Percentiles rank a stretch among this genome's conserved stretches.
These are phyloP conservation scores for Colletotrichum limetticola DNA, from an alignment of 2,329 filamentous ascomycete species.

Conservation along the genomic window DNA sequence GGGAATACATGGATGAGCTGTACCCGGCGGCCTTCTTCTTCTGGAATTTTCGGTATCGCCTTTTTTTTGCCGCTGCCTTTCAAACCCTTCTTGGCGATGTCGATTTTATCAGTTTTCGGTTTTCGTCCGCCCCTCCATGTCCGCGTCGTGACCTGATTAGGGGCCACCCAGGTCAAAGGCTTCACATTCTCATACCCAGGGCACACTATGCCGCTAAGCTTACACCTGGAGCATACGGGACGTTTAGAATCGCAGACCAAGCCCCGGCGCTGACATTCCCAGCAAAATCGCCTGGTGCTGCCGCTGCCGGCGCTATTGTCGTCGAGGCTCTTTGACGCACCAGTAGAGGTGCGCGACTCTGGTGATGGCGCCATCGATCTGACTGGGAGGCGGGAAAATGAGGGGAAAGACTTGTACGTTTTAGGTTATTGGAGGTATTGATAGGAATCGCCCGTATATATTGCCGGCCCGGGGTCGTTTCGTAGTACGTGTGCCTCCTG, in stretches of 20 bases:
- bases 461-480: neutral
- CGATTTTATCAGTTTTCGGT: neutral
- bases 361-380: neutral
- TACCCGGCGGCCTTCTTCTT: neutral
- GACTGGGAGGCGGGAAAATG: neutral
- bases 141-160: conserved; percentile 30
- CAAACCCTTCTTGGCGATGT: neutral
- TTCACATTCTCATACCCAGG: conserved; percentile 52
- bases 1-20: conserved; percentile 9
- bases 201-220: conserved; percentile 45
- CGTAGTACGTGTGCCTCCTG: neutral
- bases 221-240: conserved; percentile 50
- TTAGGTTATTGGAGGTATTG: conserved; percentile 21
- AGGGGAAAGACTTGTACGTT: neutral
- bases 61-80: neutral
- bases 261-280: conserved; percentile 52
- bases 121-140: conserved; percentile 34
- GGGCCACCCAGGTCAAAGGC: conserved; percentile 49
- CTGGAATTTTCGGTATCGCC: neutral
- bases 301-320: neutral
- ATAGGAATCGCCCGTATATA: neutral
- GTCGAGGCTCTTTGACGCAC: neutral
- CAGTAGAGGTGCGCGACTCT: neutral
- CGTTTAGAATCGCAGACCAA: conserved; percentile 50
- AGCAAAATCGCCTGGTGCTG: conserved; percentile 44